phyloP scores from a whole-genome alignment of 1,139 yeast species.

The Geotrichum restrictum region DNA sequence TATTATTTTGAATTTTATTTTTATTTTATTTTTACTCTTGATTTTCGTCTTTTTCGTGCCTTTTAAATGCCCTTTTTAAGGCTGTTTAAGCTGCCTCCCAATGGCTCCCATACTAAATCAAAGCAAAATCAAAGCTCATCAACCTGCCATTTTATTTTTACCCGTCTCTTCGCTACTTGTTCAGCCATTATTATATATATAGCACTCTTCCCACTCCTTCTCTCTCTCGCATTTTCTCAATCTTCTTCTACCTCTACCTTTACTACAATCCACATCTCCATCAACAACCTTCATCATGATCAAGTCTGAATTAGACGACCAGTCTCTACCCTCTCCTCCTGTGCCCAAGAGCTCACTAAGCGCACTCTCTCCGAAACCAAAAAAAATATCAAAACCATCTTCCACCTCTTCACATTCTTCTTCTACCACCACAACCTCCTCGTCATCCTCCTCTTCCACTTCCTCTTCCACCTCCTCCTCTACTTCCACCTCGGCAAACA shows the following conservation, averaged over 20 bases:
- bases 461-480: background rate
- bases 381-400: constrained; percentile 7
- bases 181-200: background rate
- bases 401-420: background rate
- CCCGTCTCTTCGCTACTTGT: background rate
- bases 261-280: background rate
- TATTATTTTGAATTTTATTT: no score
- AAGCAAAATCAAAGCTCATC: no score
- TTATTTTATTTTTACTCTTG: no score
- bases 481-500: background rate
- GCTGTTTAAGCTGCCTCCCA: no score
- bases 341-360: background rate
- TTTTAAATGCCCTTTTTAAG: no score
- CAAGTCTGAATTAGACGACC: constrained; percentile 5
- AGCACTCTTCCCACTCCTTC: background rate
- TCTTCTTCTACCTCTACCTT: no score
- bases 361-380: constrained; percentile 8
- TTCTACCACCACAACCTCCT: background rate
- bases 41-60: no score
- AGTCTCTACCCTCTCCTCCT: background rate
- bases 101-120: no score
- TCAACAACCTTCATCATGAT: background rate
- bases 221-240: no score
- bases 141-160: background rate
- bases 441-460: background rate